Conservation (phyloP, 305 asterid genomes). For the Solanum aculeatissimum region DNA sequence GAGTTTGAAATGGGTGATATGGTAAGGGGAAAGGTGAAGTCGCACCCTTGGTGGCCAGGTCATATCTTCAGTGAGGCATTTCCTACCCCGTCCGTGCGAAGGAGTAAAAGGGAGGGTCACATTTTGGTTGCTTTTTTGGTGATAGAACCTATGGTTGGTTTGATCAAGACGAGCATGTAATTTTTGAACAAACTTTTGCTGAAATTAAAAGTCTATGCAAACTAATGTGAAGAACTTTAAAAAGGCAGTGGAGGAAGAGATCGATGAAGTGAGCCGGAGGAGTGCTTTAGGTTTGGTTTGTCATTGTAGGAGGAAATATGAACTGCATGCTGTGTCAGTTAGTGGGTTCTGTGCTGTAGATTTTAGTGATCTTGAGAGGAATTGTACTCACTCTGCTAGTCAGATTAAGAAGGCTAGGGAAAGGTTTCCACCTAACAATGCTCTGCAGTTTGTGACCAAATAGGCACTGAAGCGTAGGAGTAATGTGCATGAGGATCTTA, state of each 20-base stretch:
- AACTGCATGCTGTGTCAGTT: constrained; percentile 41
- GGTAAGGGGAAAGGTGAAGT: too few relatives aligned
- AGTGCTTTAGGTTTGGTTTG: too few relatives aligned
- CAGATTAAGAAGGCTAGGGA: background rate
- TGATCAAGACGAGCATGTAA: constrained; percentile 61
- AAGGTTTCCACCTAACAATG: constrained; percentile 45
- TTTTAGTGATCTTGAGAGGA: constrained; percentile 54
- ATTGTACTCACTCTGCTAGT: constrained; percentile 1
- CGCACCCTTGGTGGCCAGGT: constrained; percentile 99
- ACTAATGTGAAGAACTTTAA: too few relatives aligned
- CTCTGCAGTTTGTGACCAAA: constrained; percentile 39
- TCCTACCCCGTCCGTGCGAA: constrained; percentile 57
- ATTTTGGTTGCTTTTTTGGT: constrained; percentile 78
- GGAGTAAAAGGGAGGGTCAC: constrained; percentile 64
- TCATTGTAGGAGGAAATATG: too few relatives aligned
- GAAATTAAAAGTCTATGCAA: too few relatives aligned
- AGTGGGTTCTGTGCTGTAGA: constrained; percentile 56
- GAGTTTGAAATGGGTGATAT: constrained; percentile 74
- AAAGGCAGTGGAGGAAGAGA: too few relatives aligned
- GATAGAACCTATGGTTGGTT: constrained; percentile 96
- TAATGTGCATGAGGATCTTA: constrained; percentile 19
- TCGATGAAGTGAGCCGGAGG: too few relatives aligned
- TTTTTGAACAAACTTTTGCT: too few relatives aligned
- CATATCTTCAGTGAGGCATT: constrained; percentile 58
- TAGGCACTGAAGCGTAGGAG: constrained; percentile 49